Evolutionary conservation across 2,329 filamentous ascomycete genomes (phyloP), one percentile per base, ranked within the genome.

Genomic region (Fusarium continuum): DNA sequence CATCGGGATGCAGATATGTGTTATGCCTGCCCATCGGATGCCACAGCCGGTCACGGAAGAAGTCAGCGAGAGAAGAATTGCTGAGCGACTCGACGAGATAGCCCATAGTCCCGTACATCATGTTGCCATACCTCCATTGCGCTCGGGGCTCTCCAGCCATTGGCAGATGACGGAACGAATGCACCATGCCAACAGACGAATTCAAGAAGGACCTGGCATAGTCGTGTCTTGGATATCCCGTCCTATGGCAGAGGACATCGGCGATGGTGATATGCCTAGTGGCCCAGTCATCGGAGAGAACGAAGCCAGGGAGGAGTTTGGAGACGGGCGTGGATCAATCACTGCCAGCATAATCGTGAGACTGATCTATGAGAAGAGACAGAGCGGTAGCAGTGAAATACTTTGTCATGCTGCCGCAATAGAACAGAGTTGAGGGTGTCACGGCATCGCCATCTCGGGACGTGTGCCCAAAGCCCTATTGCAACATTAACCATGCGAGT

Each of bases 341-440:
- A 3, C 83, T 69, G 14, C 74, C 72, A 5, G 77, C 70, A 39
- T 80, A 74, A 10, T 77, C 74, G 14, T 75, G 72, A 10, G 79
- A 73, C 9, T 80, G 74, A 23, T 80, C 78, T 3, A 85, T 73
- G 3, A 85, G 74, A 3, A 83, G 68, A 1, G 80, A 78, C 6
- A 85, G 62, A 0, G 77, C 76, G 1, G 82, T 82, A 5, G 82
- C 79, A 1, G 80, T 83, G 51, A 83, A 77, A 2, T 82, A 80
- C 65, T 86, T 86, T 29, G 82, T 84, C 16, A 78, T 84, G 61
- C 82, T 84, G 6, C 80, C 84, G 9, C 77, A 76, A 60, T 81
- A 82, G 70, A 84, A 85, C 1, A 86, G 72, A 0, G 82, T 85
- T 17, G 77, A 72, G 1, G 79, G 69, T 0, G 76, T 82, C 8